Conservation (phyloP, 1,139 yeast genomes). For the Pichia sp. region DNA sequence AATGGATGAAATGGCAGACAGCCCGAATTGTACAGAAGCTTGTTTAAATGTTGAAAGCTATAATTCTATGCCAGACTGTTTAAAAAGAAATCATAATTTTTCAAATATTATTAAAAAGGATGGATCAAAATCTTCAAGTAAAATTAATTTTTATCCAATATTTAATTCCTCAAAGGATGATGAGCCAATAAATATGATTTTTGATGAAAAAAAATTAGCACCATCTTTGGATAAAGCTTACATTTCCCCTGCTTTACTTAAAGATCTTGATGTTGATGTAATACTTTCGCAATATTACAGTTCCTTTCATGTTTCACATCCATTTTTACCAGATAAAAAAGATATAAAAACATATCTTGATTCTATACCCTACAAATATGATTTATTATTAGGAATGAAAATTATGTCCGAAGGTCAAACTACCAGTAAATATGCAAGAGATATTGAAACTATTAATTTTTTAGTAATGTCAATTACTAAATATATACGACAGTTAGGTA, state of each 20-base stretch:
- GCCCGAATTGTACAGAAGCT: slow-evolving; percentile 20
- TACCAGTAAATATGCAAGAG: slow-evolving; percentile 29
- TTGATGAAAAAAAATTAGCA: slow-evolving; percentile 17
- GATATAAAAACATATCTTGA: slow-evolving; percentile 32
- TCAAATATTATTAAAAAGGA: too few relatives aligned
- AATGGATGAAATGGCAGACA: slow-evolving; percentile 16
- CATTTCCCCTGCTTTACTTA: slow-evolving; percentile 26
- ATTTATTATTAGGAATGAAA: slow-evolving; percentile 40
- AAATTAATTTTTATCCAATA: slow-evolving; percentile 25
- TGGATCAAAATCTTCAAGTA: too few relatives aligned
- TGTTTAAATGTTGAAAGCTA: slow-evolving; percentile 24
- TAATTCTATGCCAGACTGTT: slow-evolving; percentile 24
- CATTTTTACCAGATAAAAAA: slow-evolving; percentile 37
- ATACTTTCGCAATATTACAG: slow-evolving; percentile 35
- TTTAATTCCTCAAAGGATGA: slow-evolving; percentile 27
- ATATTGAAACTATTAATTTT: slow-evolving; percentile 34
- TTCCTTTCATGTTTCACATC: slow-evolving; percentile 39
- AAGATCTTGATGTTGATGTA: slow-evolving; percentile 23
- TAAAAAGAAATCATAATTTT: too few relatives aligned
- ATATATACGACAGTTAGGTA: slow-evolving; percentile 33
- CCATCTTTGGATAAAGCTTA: slow-evolving; percentile 22
- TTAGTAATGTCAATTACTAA: slow-evolving; percentile 34
- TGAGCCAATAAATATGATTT: slow-evolving; percentile 20
- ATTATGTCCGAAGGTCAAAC: slow-evolving; percentile 42
- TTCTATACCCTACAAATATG: slow-evolving; percentile 32